These are phyloP conservation scores for Neocallimastix lanati DNA, from an alignment of 192 early-diverging fungal genomes.

Conservation along the genomic window DNA sequence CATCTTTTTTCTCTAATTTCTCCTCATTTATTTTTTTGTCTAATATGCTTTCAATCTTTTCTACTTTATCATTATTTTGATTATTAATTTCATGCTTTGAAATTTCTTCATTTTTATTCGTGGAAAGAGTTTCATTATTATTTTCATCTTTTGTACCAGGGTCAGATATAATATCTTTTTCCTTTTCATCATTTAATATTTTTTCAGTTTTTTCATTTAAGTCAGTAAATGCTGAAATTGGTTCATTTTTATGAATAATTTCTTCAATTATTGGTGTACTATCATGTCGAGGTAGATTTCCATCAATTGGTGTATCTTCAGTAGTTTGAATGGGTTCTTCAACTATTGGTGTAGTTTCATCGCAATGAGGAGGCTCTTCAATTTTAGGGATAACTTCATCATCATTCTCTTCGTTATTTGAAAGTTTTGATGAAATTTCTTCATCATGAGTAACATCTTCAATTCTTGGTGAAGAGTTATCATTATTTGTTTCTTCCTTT, in stretches of 20 bases:
- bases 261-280: not conserved
- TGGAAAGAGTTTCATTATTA: not conserved
- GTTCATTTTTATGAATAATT: not conserved
- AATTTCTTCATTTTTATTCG: not conserved
- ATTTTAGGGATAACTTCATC: not conserved
- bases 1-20: too few species aligned
- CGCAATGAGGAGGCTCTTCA: not conserved
- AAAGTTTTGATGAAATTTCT: not conserved
- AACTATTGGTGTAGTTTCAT: not conserved
- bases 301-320: not conserved
- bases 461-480: not conserved
- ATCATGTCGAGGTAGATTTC: not conserved
- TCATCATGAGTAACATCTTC: not conserved
- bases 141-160: not conserved
- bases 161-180: not conserved
- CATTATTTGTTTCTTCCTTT: not conserved
- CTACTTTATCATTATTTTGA: not conserved
- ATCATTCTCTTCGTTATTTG: not conserved
- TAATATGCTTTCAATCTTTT: not conserved
- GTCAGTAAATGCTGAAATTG: too few species aligned
- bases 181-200: not conserved
- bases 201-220: not conserved
- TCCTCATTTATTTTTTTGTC: not conserved
- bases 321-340: not conserved
- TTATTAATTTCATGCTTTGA: too few species aligned